A percentile compares a stretch with the other conserved stretches of the same genome.
Evolutionary conservation across 176 grass and related monocot genomes (phyloP).

Genomic region (Eleusine coracana): DNA sequence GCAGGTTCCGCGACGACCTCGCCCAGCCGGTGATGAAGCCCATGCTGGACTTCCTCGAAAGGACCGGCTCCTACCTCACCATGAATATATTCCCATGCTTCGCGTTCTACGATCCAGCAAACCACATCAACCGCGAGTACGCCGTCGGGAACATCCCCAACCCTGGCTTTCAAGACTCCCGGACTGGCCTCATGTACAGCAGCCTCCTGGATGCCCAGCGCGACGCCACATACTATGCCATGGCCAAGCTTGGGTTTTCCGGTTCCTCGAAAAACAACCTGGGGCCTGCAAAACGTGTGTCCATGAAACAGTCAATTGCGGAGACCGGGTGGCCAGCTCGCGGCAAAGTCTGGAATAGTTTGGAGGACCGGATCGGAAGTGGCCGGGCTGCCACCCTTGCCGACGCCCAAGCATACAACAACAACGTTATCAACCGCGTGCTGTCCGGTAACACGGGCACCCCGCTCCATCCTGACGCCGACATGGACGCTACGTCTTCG

Average conservation of each 20-base stretch:
- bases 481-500: constrained; percentile 65
- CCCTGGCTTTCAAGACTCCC: constrained; percentile 26
- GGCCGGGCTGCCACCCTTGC: neutral
- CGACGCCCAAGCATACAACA: constrained; percentile 37
- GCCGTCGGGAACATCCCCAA: constrained; percentile 37
- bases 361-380: neutral
- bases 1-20: constrained; percentile 54
- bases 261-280: neutral
- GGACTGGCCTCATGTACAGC: constrained; percentile 51
- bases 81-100: constrained; percentile 75
- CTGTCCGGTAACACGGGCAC: constrained; percentile 53
- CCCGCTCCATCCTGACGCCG: constrained; percentile 41
- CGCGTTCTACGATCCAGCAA: constrained; percentile 34
- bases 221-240: constrained; percentile 53
- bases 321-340: constrained; percentile 16
- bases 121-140: constrained; percentile 55
- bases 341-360: neutral
- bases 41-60: constrained; percentile 56
- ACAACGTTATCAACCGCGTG: constrained; percentile 58
- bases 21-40: constrained; percentile 55
- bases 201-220: constrained; percentile 68
- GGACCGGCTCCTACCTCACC: constrained; percentile 51
- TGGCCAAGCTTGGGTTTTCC: neutral
- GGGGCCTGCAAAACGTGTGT: neutral
- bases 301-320: neutral